Conservation (phyloP, 2,329 filamentous ascomycete species). For the Verticillium longisporum region DNA sequence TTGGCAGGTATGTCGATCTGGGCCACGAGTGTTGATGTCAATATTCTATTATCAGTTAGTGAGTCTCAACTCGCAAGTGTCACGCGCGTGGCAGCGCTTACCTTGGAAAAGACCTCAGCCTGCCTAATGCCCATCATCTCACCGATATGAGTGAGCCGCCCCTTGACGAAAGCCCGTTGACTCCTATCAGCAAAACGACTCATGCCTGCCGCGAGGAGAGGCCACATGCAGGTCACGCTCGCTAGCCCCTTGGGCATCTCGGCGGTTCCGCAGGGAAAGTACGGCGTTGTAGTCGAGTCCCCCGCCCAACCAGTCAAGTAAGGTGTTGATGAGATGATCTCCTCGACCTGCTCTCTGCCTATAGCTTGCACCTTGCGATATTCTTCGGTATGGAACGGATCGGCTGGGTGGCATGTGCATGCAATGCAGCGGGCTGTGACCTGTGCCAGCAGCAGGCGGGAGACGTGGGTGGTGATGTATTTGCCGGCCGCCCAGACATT, state of each 20-base stretch:
- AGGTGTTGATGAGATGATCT: slow-evolving; percentile 14
- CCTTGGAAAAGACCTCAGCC: slow-evolving; percentile 16
- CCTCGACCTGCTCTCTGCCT: slow-evolving; percentile 13
- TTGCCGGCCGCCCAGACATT: slow-evolving; percentile 17
- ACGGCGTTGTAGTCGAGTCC: slow-evolving; percentile 14
- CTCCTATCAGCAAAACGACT: slow-evolving; percentile 13
- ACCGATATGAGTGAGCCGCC: slow-evolving; percentile 12
- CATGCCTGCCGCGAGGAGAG: slow-evolving; percentile 14
- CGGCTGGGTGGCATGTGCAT: slow-evolving; percentile 15
- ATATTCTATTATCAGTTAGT: background rate
- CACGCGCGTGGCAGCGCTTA: background rate
- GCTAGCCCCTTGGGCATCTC: slow-evolving; percentile 16
- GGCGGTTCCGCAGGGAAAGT: slow-evolving; percentile 16
- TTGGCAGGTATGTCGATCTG: slow-evolving; percentile 7
- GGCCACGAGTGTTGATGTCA: background rate
- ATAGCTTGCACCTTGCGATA: slow-evolving; percentile 12
- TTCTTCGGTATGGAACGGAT: slow-evolving; percentile 13
- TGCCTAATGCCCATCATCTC: slow-evolving; percentile 17
- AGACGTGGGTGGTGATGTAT: slow-evolving; percentile 16
- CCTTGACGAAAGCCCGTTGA: slow-evolving; percentile 13
- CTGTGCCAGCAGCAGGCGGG: slow-evolving; percentile 13
- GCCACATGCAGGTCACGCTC: slow-evolving; percentile 14
- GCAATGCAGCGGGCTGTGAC: slow-evolving; percentile 14
- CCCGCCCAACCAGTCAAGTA: slow-evolving; percentile 17
- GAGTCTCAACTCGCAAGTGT: background rate